Percentiles rank a stretch among this genome's conserved stretches.
These are phyloP conservation scores for Oryza rufipogon DNA, from an alignment of 176 grass and related monocot genomes.

Conservation along the genomic window DNA sequence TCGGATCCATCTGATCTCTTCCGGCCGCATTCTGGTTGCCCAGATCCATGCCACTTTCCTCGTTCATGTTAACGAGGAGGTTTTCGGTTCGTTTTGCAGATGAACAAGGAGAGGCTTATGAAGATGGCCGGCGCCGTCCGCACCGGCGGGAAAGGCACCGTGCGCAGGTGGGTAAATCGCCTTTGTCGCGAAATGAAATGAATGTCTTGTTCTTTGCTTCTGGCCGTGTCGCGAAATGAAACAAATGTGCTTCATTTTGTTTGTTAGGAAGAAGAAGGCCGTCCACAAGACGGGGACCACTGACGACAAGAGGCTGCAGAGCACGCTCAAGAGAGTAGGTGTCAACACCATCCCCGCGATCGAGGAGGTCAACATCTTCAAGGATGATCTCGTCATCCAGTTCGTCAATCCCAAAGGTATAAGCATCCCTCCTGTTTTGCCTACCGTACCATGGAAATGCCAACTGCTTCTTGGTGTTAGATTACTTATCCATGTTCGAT, in stretches of 20 bases:
- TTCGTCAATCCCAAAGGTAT: slow-evolving; percentile 94
- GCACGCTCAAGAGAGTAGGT: slow-evolving; percentile 95
- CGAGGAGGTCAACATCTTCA: slow-evolving; percentile 99
- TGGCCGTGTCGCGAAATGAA: neutral
- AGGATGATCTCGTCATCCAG: slow-evolving; percentile 98
- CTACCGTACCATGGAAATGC: neutral
- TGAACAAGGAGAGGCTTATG: slow-evolving; percentile 92
- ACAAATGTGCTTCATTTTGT: neutral
- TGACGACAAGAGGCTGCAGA: slow-evolving; percentile 95
- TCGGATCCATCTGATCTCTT: neutral
- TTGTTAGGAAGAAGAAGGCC: slow-evolving; percentile 93
- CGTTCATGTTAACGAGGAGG: too few species aligned
- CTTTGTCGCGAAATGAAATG: too few species aligned
- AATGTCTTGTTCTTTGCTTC: neutral
- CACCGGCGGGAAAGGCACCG: slow-evolving; percentile 81
- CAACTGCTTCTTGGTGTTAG: neutral
- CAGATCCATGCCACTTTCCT: neutral
- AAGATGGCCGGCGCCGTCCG: slow-evolving; percentile 88
- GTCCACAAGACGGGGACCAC: slow-evolving; percentile 88
- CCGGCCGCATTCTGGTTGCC: neutral
- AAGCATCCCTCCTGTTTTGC: neutral
- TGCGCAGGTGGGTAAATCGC: slow-evolving; percentile 63
- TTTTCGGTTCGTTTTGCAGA: slow-evolving; percentile 34
- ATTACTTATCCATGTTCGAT: neutral
- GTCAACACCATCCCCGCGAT: slow-evolving; percentile 96